Percentiles rank a stretch among this genome's conserved stretches.
phyloP scores from a whole-genome alignment of 805 yeast species.

The Ogataea salicorniae region DNA sequence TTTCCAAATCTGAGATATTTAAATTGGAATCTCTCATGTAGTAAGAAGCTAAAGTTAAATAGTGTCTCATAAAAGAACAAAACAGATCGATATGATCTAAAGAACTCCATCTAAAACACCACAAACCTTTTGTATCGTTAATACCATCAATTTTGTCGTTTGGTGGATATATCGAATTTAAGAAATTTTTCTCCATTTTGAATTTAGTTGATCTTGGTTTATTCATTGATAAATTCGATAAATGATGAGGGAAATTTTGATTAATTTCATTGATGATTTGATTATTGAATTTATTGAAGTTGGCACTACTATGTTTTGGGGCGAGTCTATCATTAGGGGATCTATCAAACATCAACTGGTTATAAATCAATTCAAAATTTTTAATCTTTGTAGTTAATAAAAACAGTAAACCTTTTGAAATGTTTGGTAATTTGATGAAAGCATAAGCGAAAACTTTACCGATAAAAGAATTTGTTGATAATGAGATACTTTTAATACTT shows the following conservation, averaged over 20 bases:
- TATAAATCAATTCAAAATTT: constrained; percentile 31
- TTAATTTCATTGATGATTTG: constrained; percentile 8
- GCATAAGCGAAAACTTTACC: constrained; percentile 69
- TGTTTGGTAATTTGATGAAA: constrained; percentile 48
- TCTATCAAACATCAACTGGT: constrained; percentile 15
- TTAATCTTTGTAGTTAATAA: constrained; percentile 49
- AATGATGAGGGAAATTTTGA: constrained; percentile 20
- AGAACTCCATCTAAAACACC: constrained; percentile 60
- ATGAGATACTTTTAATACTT: constrained; percentile 44
- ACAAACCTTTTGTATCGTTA: constrained; percentile 51
- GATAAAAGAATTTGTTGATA: constrained; percentile 57
- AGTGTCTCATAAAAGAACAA: constrained; percentile 58
- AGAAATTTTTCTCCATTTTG: constrained; percentile 25
- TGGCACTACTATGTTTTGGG: neutral
- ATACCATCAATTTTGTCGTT: constrained; percentile 37
- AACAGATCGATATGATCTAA: constrained; percentile 51
- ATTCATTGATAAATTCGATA: constrained; percentile 16
- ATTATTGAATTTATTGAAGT: neutral
- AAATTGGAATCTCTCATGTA: constrained; percentile 14
- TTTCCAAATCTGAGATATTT: constrained; percentile 7
- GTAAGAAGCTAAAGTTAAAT: constrained; percentile 32
- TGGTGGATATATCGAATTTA: constrained; percentile 38
- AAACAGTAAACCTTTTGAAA: constrained; percentile 53
- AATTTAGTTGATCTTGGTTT: constrained; percentile 23
- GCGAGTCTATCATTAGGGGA: constrained; percentile 7